A percentile compares a stretch with the other conserved stretches of the same genome.
Evolutionary conservation across 2,329 filamentous ascomycete genomes (phyloP).

Genomic region (Ophiostoma ips): DNA sequence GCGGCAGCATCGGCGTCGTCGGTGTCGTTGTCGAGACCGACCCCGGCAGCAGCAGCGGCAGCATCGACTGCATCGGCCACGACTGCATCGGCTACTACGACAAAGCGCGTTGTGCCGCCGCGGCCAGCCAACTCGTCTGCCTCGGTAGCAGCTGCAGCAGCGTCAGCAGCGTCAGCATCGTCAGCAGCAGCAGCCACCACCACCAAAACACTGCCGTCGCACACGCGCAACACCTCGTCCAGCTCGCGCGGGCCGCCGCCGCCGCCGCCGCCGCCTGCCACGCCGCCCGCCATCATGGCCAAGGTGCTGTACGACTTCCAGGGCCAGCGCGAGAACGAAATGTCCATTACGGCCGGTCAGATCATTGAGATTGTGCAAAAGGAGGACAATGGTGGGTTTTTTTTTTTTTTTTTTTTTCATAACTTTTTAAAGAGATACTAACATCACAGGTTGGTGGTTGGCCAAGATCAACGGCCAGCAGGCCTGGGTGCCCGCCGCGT

Average conservation of each 20-base stretch:
- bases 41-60: background rate
- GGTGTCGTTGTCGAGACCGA: constrained; percentile 28
- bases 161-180: too few relatives aligned
- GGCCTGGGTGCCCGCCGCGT: constrained; percentile 89
- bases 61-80: background rate
- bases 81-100: background rate
- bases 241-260: constrained; percentile 44
- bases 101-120: background rate
- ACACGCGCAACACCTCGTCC: constrained; percentile 42
- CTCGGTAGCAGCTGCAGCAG: constrained; percentile 14
- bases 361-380: constrained; percentile 85
- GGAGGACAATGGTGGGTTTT: constrained; percentile 65
- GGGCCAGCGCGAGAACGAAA: constrained; percentile 71
- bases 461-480: constrained; percentile 61
- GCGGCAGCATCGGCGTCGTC: constrained; percentile 21
- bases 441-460: constrained; percentile 75
- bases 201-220: constrained; percentile 37
- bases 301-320: constrained; percentile 88
- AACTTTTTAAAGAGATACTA: background rate
- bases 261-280: constrained; percentile 53
- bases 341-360: constrained; percentile 67
- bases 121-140: constrained; percentile 11
- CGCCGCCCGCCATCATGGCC: constrained; percentile 59
- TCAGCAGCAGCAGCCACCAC: constrained; percentile 19
- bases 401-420: background rate